Conservation (phyloP, 345 rosid species). For the Erucastrum elatum region DNA sequence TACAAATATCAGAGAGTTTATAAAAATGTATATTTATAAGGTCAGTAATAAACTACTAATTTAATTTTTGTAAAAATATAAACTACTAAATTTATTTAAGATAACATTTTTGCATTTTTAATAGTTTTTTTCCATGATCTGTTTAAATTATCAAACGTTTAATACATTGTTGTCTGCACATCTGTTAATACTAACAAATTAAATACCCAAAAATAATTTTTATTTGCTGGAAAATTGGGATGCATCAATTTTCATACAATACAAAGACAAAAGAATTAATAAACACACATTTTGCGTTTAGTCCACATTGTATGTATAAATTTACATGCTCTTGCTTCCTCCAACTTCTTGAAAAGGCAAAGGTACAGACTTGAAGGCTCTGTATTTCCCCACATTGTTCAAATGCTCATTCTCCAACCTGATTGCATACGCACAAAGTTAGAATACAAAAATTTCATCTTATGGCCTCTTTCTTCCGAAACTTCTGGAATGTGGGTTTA, state of each 20-base stretch:
- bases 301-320: neutral
- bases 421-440: neutral
- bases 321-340: slow-evolving; percentile 37
- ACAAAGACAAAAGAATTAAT: neutral
- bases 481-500: neutral
- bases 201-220: neutral
- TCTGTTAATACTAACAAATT: neutral
- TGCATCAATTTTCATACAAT: neutral
- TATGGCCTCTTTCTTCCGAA: neutral
- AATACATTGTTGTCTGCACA: neutral
- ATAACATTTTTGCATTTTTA: neutral
- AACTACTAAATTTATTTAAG: too few relatives aligned
- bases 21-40: too few relatives aligned
- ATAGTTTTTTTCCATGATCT: neutral
- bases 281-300: neutral
- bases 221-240: neutral
- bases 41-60: neutral
- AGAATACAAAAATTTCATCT: neutral
- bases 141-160: neutral
- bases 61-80: too few relatives aligned
- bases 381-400: slow-evolving; percentile 73
- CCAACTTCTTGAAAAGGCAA: slow-evolving; percentile 57
- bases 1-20: neutral
- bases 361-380: slow-evolving; percentile 83
- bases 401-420: slow-evolving; percentile 93